phyloP scores from a whole-genome alignment of 1,284 basidiomycete species.

The Tylopilus microsporus region DNA sequence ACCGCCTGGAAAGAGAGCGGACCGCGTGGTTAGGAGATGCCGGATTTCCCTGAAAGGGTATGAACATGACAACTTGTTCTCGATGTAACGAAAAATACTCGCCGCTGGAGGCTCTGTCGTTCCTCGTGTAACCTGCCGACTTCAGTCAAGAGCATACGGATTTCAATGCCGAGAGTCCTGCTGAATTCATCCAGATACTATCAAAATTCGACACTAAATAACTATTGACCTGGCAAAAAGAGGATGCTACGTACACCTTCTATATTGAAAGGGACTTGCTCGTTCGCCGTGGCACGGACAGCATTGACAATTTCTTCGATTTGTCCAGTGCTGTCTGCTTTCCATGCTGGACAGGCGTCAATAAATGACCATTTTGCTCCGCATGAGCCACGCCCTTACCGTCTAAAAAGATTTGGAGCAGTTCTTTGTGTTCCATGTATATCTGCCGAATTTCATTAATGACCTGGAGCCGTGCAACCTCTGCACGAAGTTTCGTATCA shows the following conservation, averaged over 20 bases:
- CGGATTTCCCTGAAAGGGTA: too few species aligned
- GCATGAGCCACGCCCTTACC: too few species aligned
- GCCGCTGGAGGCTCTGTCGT: slow-evolving; percentile 62
- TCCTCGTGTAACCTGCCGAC: slow-evolving; percentile 67
- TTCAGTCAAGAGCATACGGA: slow-evolving; percentile 69
- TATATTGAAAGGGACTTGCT: slow-evolving; percentile 72
- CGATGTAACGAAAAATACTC: too few species aligned
- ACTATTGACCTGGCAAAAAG: not conserved
- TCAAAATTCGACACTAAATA: slow-evolving; percentile 5
- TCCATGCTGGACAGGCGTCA: slow-evolving; percentile 44
- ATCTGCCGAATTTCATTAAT: too few species aligned
- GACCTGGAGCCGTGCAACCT: too few species aligned
- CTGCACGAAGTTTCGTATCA: too few species aligned
- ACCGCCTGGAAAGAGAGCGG: too few species aligned
- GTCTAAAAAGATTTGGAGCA: too few species aligned
- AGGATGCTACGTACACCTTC: slow-evolving; percentile 47
- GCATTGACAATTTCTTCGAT: slow-evolving; percentile 60
- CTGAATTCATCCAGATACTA: slow-evolving; percentile 78
- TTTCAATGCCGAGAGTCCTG: slow-evolving; percentile 70
- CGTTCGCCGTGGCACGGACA: slow-evolving; percentile 59
- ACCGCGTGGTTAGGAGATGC: too few species aligned
- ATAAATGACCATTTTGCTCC: too few species aligned
- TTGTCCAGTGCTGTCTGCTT: slow-evolving; percentile 55
- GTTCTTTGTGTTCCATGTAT: too few species aligned
- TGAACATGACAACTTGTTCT: too few species aligned